Base-by-base conservation (phyloP, 1,284 basidiomycete species). In the Ustilago hordei region DNA sequence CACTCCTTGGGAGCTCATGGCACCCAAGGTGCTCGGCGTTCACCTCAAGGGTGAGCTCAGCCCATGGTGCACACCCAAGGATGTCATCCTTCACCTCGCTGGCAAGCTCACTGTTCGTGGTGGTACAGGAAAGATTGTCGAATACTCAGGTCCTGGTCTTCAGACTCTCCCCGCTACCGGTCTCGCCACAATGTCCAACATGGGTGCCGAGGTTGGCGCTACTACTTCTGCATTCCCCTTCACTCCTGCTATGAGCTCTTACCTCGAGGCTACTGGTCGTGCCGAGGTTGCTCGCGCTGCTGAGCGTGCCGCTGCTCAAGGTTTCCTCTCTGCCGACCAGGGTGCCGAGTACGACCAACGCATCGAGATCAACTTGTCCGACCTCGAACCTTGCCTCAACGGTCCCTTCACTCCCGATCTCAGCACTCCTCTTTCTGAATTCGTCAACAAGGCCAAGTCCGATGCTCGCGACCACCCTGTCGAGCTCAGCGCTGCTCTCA, bases 161-260 rank as follows among this genome's bases (percentile, higher is more conserved):
- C 89, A 90, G 68, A 89, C 89, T 60, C 95, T 98, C 83, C 97
- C 95, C 32, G 98, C 95, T 85, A 99, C 97, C 72, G 95, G 94
- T 89, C 81, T 98, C 59, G 95, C 95, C 0, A 98, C 95, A 5
- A 93, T 98, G 72, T 92, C 94, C 64, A 98, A 98, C 88, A 99
- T 99, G 97, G 97, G 97, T 69, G 97, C 97, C 28, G 97, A 99
- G 89, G 95, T 99, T 32, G 97, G 97, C 54, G 97, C 97, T 8
- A 99, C 97, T 2, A 98, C 97, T 0, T 96, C 95, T 1, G 95
- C 93, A 3, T 99, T 99, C 90, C 95, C 95, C 13, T 99, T 98
- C 88, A 95, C 94, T 8, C 87, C 90, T 13, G 81, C 65, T 81
- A 99, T 99, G 96, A 90, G 91, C 43, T 89, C 91, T 34, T 99